Conservation (phyloP, 106 monocot genomes). For the Dendrobium chrysotoxum region DNA sequence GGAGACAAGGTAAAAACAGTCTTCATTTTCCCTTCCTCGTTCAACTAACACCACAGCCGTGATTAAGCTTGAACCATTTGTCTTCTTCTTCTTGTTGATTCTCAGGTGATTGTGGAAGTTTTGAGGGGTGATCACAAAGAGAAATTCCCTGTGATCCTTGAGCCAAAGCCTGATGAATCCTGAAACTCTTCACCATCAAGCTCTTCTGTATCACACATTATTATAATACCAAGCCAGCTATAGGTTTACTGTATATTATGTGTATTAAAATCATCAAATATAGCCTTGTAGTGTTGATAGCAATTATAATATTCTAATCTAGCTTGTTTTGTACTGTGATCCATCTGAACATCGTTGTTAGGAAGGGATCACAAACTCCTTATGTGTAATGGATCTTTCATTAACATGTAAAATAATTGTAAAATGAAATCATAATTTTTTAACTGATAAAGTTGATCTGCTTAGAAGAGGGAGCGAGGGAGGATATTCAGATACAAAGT, state of each 20-base stretch:
- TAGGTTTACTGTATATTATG: not conserved
- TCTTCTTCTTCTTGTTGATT: not conserved
- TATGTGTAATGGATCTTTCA: no score
- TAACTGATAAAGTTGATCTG: no score
- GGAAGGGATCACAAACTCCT: no score
- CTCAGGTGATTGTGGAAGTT: conserved; percentile 79
- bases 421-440: no score
- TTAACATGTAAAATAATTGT: no score
- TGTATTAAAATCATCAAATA: not conserved
- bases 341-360: no score
- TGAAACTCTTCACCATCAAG: not conserved
- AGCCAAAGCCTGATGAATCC: conserved; percentile 87
- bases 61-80: not conserved
- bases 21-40: not conserved
- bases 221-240: not conserved
- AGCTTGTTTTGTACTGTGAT: no score
- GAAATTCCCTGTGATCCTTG: conserved; percentile 87
- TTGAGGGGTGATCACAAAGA: conserved; percentile 87
- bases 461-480: no score
- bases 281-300: not conserved
- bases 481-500: no score
- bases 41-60: not conserved
- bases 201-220: not conserved
- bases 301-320: not conserved
- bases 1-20: conserved; percentile 62